phyloP scores from a whole-genome alignment of 2,329 filamentous ascomycete species.

The Cercospora citrullina region DNA sequence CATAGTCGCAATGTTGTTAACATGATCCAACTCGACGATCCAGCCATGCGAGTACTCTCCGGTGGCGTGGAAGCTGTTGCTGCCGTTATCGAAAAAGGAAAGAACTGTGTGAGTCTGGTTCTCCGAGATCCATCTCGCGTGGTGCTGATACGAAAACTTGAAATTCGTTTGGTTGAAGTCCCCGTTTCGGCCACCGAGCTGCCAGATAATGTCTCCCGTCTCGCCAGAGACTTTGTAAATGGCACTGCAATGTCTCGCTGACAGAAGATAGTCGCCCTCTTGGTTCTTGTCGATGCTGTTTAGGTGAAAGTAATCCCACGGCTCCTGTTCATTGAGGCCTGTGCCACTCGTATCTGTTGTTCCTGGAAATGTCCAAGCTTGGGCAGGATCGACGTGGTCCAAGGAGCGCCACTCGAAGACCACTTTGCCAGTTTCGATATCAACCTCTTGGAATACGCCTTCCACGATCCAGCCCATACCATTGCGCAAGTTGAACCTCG shows the following conservation, averaged over 20 bases:
- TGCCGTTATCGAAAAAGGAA: slow-evolving; percentile 57
- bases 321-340: slow-evolving; percentile 47
- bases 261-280: slow-evolving; percentile 52
- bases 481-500: slow-evolving; percentile 40
- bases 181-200: slow-evolving; percentile 51
- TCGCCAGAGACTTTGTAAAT: slow-evolving; percentile 52
- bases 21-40: slow-evolving; percentile 50
- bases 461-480: slow-evolving; percentile 55
- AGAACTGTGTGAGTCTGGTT: slow-evolving; percentile 52
- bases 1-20: slow-evolving; percentile 46
- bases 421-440: slow-evolving; percentile 56
- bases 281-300: slow-evolving; percentile 55
- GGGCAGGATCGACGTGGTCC: slow-evolving; percentile 56
- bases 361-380: slow-evolving; percentile 49
- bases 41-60: slow-evolving; percentile 46
- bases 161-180: slow-evolving; percentile 52
- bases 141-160: slow-evolving; percentile 55
- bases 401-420: slow-evolving; percentile 62
- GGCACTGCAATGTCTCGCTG: slow-evolving; percentile 48
- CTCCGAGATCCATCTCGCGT: slow-evolving; percentile 51
- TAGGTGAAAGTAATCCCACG: slow-evolving; percentile 59
- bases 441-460: slow-evolving; percentile 56
- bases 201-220: slow-evolving; percentile 52
- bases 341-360: slow-evolving; percentile 49
- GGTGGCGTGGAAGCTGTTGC: slow-evolving; percentile 49